Evolutionary conservation across 306 rosid species (phyloP), one percentile per base, ranked within the genome.

Genomic region (Sophora flavescens): DNA sequence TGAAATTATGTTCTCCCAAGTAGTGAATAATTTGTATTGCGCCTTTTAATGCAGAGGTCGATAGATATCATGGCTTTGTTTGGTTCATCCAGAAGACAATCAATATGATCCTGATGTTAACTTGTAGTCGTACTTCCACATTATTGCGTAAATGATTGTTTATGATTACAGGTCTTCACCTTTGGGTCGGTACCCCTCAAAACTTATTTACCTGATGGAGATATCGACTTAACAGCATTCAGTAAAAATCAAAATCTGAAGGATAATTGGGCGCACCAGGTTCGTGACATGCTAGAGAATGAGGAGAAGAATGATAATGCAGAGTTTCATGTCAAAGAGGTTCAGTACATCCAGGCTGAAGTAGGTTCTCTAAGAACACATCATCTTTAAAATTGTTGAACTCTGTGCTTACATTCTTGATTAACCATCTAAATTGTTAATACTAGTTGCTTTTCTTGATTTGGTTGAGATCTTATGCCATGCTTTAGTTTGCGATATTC

Each of bases 201-300:
- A 86, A 95, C 99, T 8, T 95, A 95, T 87, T 84, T 95, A 86
- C 99, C 99, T 72, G 99, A 95, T 89, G 99, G 99, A 71, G 99
- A 95, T 82, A 95, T 95, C 83, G 99, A 95, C 89, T 87, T 95
- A 57, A 89, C 99, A 7, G 91, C 97, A 78, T 92, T 95, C 79
- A 83, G 97, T 85, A 59, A 87, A 84, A 90, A 81, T 82, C 96
- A 91, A 83, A 88, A 44, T 86, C 71, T 86, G 91, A 95, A 95
- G 86, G 99, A 95, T 66, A 59, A 83, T 52, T 95, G 97, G 99
- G 99, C 99, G 58, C 97, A 92, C 76, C 92, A 88, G 70, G 99
- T 95, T 75, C 96, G 96, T 39, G 99, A 91, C 89, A 84, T 88
- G 91, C 90, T 95, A 67, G 87, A 92, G 83, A 89, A 70, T 6